Percentiles rank a stretch among this genome's conserved stretches.
Evolutionary conservation across 2,329 filamentous ascomycete species (phyloP).

Genomic region (Elsinoe batatas): DNA sequence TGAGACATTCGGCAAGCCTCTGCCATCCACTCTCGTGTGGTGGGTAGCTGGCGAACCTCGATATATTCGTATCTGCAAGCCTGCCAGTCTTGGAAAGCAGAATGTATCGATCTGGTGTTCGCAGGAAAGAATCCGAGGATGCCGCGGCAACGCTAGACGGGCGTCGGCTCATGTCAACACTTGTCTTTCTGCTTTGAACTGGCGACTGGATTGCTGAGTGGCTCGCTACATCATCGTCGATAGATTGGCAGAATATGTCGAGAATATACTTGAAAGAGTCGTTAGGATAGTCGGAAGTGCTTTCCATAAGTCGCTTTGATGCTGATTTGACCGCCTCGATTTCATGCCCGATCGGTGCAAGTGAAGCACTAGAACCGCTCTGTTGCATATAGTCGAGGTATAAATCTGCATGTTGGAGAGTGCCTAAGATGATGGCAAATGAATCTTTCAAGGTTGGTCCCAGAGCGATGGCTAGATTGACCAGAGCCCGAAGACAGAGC

Average conservation of each 20-base stretch:
- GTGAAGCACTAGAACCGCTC: conserved; percentile 19
- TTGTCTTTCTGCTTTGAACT: conserved; percentile 17
- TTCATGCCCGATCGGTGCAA: conserved; percentile 52
- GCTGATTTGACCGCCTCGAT: conserved; percentile 83
- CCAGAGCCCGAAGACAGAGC: conserved; percentile 74
- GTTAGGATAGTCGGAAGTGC: conserved; percentile 82
- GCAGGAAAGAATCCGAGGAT: conserved; percentile 29
- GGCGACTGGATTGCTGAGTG: conserved; percentile 13
- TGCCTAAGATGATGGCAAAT: conserved; percentile 87
- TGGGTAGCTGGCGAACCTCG: conserved; percentile 57
- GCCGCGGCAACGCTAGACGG: conserved; percentile 37
- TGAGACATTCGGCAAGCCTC: conserved; percentile 49
- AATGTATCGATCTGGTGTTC: conserved; percentile 38
- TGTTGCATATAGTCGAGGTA: conserved; percentile 49
- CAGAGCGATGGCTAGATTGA: conserved; percentile 92
- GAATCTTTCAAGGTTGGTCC: conserved; percentile 76
- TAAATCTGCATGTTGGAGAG: conserved; percentile 84
- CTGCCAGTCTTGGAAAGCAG: conserved; percentile 40
- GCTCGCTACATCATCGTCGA: conserved; percentile 32
- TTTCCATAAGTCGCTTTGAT: conserved; percentile 77
- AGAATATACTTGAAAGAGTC: conserved; percentile 70
- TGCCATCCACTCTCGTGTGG: conserved; percentile 67
- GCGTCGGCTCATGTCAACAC: conserved; percentile 21
- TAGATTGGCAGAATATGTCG: conserved; percentile 60
- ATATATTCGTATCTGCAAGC: conserved; percentile 36